Conservation (phyloP, 1,284 basidiomycete genomes). For the Apiotrichum porosum region DNA sequence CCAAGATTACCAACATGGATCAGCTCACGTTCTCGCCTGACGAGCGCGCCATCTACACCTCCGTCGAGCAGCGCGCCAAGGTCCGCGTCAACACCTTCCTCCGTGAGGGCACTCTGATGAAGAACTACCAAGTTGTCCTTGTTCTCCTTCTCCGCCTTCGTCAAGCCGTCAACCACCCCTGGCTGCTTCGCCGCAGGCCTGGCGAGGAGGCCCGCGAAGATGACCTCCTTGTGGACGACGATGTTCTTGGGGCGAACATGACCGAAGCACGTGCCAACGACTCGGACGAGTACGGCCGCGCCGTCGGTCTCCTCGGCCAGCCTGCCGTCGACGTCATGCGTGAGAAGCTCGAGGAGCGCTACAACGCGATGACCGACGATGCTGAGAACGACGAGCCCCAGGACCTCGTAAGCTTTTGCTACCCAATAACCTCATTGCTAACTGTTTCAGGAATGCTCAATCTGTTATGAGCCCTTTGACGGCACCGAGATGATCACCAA, state of each 20-base stretch:
- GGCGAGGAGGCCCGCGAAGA: conserved; percentile 18
- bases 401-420: conserved; percentile 14
- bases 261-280: conserved; percentile 17
- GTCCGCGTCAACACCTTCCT: conserved; percentile 46
- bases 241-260: conserved; percentile 24
- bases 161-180: conserved; percentile 39
- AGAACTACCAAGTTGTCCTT: conserved; percentile 39
- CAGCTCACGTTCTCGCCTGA: conserved; percentile 40
- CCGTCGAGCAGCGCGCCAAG: conserved; percentile 37
- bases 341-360: conserved; percentile 29
- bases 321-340: conserved; percentile 26
- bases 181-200: conserved; percentile 35
- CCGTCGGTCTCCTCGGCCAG: conserved; percentile 20
- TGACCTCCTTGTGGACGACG: conserved; percentile 38
- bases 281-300: conserved; percentile 29
- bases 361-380: conserved; percentile 11
- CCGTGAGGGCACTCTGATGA: conserved; percentile 43
- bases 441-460: conserved; percentile 28
- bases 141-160: conserved; percentile 41
- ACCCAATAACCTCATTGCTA: too few species aligned
- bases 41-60: conserved; percentile 45
- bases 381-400: conserved; percentile 1
- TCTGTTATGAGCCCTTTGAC: conserved; percentile 38
- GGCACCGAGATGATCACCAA: conserved; percentile 35
- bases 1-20: conserved; percentile 33